A percentile compares a stretch with the other conserved stretches of the same genome.
These are phyloP conservation scores for Lactarius tabidus DNA, from an alignment of 768 basidiomycete species.

Conservation along the genomic window DNA sequence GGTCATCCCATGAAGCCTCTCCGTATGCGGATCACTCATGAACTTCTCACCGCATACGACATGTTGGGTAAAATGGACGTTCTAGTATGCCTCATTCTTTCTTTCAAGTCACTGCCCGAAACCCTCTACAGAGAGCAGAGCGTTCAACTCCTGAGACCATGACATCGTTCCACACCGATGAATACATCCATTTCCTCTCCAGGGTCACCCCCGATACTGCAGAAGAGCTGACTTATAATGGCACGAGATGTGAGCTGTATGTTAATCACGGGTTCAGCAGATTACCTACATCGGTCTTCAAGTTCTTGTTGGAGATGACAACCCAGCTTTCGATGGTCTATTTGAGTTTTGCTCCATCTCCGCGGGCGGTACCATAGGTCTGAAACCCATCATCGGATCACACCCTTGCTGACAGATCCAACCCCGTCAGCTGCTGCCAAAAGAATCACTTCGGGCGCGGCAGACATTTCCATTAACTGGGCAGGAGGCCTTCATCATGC, in stretches of 20 bases:
- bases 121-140: slow-evolving; percentile 31
- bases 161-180: slow-evolving; percentile 97
- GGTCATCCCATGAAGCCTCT: slow-evolving; percentile 97
- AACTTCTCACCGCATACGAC: slow-evolving; percentile 84
- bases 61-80: slow-evolving; percentile 95
- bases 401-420: background rate
- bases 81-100: slow-evolving; percentile 52
- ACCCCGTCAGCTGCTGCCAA: slow-evolving; percentile 66
- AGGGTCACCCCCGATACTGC: slow-evolving; percentile 89
- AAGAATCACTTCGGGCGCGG: slow-evolving; percentile 68
- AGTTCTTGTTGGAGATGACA: slow-evolving; percentile 82
- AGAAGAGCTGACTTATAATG: slow-evolving; percentile 79
- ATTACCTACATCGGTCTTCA: slow-evolving; percentile 5
- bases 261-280: background rate
- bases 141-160: slow-evolving; percentile 45
- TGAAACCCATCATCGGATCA: background rate
- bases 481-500: slow-evolving; percentile 98
- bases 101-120: background rate
- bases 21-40: slow-evolving; percentile 90
- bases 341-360: slow-evolving; percentile 98
- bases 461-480: slow-evolving; percentile 92
- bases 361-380: slow-evolving; percentile 91
- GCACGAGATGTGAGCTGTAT: slow-evolving; percentile 71
- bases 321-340: slow-evolving; percentile 92
- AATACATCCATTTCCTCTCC: slow-evolving; percentile 90